Evolutionary conservation across 257 asterid species (phyloP).

Genomic region (Euphrasia confusa): DNA sequence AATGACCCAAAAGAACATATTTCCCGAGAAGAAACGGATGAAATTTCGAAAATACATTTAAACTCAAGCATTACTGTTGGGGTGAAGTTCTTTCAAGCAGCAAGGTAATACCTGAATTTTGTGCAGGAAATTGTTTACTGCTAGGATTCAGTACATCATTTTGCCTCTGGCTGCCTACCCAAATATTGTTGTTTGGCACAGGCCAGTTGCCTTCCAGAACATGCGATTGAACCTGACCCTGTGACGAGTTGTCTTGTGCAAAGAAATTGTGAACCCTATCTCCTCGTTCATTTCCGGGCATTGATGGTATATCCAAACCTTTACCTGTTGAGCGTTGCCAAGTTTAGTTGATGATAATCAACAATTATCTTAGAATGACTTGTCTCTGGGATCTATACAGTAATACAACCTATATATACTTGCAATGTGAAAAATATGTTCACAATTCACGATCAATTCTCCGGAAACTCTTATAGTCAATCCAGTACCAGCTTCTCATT

Average conservation of each 20-base stretch:
- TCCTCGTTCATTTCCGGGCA: conserved; percentile 90
- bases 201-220: conserved; percentile 61
- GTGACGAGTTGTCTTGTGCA: conserved; percentile 61
- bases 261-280: conserved; percentile 93
- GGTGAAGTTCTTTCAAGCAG: neutral
- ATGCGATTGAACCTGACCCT: conserved; percentile 61
- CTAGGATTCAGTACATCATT: conserved; percentile 37
- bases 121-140: conserved; percentile 41
- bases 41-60: neutral
- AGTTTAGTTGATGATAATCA: conserved; percentile 1
- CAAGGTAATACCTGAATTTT: conserved; percentile 38
- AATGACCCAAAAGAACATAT: conserved; percentile 5
- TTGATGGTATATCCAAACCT: conserved; percentile 52
- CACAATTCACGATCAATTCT: conserved; percentile 23
- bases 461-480: conserved; percentile 13
- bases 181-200: conserved; percentile 40
- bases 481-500: conserved; percentile 20
- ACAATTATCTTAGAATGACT: neutral
- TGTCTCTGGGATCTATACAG: conserved; percentile 6
- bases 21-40: conserved; percentile 3
- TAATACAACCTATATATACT: conserved; percentile 8
- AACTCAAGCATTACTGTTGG: neutral
- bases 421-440: conserved; percentile 11
- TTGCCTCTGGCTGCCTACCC: conserved; percentile 62
- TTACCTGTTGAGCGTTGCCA: conserved; percentile 18